These are phyloP conservation scores for Cladosporium sp. DNA, from an alignment of 2,329 filamentous ascomycete genomes.

Conservation along the genomic window DNA sequence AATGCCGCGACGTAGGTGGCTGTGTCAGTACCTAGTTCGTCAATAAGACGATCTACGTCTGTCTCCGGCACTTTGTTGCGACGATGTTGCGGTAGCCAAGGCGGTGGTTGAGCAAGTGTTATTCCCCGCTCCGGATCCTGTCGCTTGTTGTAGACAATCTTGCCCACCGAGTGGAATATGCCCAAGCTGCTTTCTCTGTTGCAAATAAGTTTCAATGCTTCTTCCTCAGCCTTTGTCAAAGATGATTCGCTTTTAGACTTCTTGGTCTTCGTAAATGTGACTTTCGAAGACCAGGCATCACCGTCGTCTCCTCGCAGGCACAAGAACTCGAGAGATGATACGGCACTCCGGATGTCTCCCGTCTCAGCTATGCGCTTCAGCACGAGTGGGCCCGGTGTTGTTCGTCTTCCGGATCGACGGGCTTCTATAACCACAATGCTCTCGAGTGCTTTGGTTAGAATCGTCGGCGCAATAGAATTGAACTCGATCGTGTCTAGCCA, in stretches of 20 bases:
- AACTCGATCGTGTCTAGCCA: slow-evolving; percentile 81
- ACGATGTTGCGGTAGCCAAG: slow-evolving; percentile 42
- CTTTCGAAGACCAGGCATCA: slow-evolving; percentile 69
- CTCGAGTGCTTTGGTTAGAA: slow-evolving; percentile 79
- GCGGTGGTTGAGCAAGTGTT: slow-evolving; percentile 40
- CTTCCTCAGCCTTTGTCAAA: slow-evolving; percentile 72
- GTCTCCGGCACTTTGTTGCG: slow-evolving; percentile 43
- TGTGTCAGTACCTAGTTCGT: slow-evolving; percentile 89
- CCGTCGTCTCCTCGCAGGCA: slow-evolving; percentile 76
- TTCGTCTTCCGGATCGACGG: slow-evolving; percentile 67
- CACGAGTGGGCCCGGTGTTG: slow-evolving; percentile 72
- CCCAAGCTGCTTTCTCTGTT: slow-evolving; percentile 86
- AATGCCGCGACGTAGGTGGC: slow-evolving; percentile 84
- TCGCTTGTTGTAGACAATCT: slow-evolving; percentile 94
- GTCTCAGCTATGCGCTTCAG: slow-evolving; percentile 77
- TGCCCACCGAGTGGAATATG: slow-evolving; percentile 94
- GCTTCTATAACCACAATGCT: slow-evolving; percentile 81
- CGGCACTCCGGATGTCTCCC: slow-evolving; percentile 88
- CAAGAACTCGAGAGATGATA: slow-evolving; percentile 87
- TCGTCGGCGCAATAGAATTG: slow-evolving; percentile 83
- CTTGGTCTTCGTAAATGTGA: slow-evolving; percentile 67
- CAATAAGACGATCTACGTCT: slow-evolving; percentile 66
- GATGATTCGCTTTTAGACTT: slow-evolving; percentile 55
- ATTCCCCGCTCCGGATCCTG: slow-evolving; percentile 48
- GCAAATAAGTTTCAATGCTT: slow-evolving; percentile 75